Base-by-base conservation (phyloP, 805 yeast genomes). In the Metschnikowia chrysomelidarum region DNA sequence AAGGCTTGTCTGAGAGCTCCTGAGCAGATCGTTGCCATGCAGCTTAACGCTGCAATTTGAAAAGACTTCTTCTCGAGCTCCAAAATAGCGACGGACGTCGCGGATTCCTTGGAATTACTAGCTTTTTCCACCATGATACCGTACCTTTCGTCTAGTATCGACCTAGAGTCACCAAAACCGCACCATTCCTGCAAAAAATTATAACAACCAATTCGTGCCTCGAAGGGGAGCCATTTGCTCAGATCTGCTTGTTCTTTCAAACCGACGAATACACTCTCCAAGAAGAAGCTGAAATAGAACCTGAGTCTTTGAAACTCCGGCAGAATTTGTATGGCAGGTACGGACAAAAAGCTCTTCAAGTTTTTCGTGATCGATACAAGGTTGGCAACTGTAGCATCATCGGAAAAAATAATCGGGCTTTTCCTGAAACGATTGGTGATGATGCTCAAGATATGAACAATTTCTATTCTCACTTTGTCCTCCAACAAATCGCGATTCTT, bases 121-220 rank as follows among this genome's bases (percentile, higher is more conserved):
- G 64, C 61, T 9, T 60, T 65, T 26, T 64, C 65, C 12, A 77
- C 68, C 78, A 81, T 81, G 1, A 60, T 47, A 4, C 63, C 55
- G 45, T 87, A 87, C 28, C 96, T 67, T 26, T 82, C 83, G 19
- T 77, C 78, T 2, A 87, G 75, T 2, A 80, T 52, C 1, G 67
- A 53, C 7, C 76, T 71, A 16, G 78, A 67, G 34, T 76, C 80
- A 2, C 98, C 97, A 58, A 77, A 78, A 0, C 95, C 95, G 57
- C 96, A 88, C 99, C 99, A 93, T 55, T 87, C 95, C 46, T 85
- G 89, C 38, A 93, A 64, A 50, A 76, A 82, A 29, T 80, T 76
- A 62, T 87, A 89, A 43, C 94, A 84, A 2, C 86, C 82, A 19
- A 84, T 78, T 34, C 96, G 68, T 2, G 88, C 91, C 46, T 82